Percentiles rank a stretch among this genome's conserved stretches.
phyloP scores from a whole-genome alignment of 305 asterid genomes.

The Andrographis paniculata region DNA sequence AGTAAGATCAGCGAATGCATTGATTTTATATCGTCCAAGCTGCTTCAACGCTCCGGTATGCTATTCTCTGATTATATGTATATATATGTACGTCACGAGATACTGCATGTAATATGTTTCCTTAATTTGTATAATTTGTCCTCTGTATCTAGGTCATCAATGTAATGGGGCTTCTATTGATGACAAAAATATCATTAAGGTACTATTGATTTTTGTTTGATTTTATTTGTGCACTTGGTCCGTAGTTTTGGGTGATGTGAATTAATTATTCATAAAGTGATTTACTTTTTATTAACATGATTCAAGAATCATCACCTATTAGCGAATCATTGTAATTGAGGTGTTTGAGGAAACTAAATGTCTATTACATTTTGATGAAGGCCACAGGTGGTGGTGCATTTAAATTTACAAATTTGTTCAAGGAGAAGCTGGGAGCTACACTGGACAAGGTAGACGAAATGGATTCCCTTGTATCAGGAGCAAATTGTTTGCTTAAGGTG shows the following conservation, averaged over 20 bases:
- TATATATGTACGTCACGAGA: neutral
- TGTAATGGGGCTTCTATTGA: neutral
- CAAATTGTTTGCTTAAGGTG: slow-evolving; percentile 93
- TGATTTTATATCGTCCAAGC: slow-evolving; percentile 8
- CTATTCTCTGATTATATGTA: neutral
- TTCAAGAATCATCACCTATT: neutral
- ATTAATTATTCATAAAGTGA: no score
- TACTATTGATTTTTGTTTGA: neutral
- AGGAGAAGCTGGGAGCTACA: slow-evolving; percentile 72
- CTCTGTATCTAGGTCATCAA: neutral
- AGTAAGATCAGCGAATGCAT: slow-evolving; percentile 10
- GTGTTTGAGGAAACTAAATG: neutral
- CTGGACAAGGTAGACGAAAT: slow-evolving; percentile 96
- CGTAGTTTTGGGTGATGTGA: neutral
- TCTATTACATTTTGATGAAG: slow-evolving; percentile 33
- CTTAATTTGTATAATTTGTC: neutral
- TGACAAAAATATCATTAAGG: slow-evolving; percentile 6
- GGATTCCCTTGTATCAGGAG: slow-evolving; percentile 93
- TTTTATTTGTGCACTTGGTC: neutral
- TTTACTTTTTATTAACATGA: no score
- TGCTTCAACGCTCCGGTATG: slow-evolving; percentile 1
- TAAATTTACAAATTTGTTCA: slow-evolving; percentile 78
- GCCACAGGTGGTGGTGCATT: slow-evolving; percentile 99
- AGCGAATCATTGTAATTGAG: neutral
- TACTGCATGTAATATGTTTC: neutral